Evolutionary conservation across 2,329 filamentous ascomycete genomes (phyloP).

Genomic region (Huntiella omanensis): DNA sequence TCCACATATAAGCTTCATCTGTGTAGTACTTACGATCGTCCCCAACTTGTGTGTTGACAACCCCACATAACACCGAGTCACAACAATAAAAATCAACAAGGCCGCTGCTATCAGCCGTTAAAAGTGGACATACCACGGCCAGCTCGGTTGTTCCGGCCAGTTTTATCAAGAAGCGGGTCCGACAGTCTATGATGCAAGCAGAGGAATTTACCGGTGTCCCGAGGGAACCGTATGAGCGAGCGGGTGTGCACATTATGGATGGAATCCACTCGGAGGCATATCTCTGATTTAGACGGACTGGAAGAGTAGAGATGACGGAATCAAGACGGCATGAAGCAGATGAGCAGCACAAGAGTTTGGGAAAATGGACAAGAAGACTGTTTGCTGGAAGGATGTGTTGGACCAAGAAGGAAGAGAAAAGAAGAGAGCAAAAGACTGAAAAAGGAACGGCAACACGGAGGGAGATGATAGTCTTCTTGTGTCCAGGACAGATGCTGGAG

Average conservation of each 20-base stretch:
- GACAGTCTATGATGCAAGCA: conserved; percentile 9
- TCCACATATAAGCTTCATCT: neutral
- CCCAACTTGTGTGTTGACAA: conserved; percentile 6
- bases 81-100: conserved; percentile 12
- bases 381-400: too few species aligned
- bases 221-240: neutral
- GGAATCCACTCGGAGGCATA: neutral
- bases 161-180: conserved; percentile 7
- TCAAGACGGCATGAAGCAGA: neutral
- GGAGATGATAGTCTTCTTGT: too few species aligned
- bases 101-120: neutral
- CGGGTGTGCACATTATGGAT: conserved; percentile 1
- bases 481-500: too few species aligned
- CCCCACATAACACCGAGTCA: conserved; percentile 11
- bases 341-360: too few species aligned
- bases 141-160: conserved; percentile 6
- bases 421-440: too few species aligned
- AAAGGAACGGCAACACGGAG: too few species aligned
- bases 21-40: conserved; percentile 11
- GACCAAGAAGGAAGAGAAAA: too few species aligned
- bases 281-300: neutral
- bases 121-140: conserved; percentile 3
- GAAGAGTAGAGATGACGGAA: too few species aligned
- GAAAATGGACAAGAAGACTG: too few species aligned
- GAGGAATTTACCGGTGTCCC: conserved; percentile 1